A percentile compares a stretch with the other conserved stretches of the same genome.
Evolutionary conservation across 2,329 filamentous ascomycete species (phyloP).

Genomic region (Diplodia seriata): DNA sequence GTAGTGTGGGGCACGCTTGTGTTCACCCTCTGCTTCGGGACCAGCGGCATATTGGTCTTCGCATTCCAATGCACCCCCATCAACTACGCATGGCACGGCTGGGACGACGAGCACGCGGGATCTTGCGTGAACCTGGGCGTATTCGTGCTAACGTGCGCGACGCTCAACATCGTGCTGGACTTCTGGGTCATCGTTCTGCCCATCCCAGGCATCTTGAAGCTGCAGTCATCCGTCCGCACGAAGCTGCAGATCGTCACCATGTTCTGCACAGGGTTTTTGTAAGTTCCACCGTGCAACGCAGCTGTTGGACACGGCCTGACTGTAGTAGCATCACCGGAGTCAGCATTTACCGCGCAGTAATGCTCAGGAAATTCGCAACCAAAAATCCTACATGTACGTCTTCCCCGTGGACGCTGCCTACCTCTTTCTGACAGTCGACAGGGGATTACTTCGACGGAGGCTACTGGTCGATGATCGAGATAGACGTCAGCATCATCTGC

Average conservation of each 20-base stretch:
- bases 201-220: background rate
- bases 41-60: background rate
- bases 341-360: conserved; percentile 9
- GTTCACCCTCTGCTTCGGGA: conserved; percentile 4
- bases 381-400: conserved; percentile 13
- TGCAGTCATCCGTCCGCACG: conserved; percentile 14
- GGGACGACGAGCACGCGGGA: conserved; percentile 2
- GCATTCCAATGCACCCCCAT: conserved; percentile 18
- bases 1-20: background rate
- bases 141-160: background rate
- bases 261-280: conserved; percentile 24
- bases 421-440: background rate
- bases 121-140: conserved; percentile 1
- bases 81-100: background rate
- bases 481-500: conserved; percentile 9
- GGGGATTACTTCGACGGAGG: conserved; percentile 17
- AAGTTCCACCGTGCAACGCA: background rate
- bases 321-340: conserved; percentile 5
- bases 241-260: conserved; percentile 9
- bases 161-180: background rate
- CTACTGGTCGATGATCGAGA: conserved; percentile 19
- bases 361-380: conserved; percentile 6
- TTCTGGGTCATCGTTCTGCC: conserved; percentile 22
- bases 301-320: background rate
- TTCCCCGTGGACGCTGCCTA: background rate